These are phyloP conservation scores for Hemileccinum impolitum DNA, from an alignment of 768 basidiomycete species.

Conservation along the genomic window DNA sequence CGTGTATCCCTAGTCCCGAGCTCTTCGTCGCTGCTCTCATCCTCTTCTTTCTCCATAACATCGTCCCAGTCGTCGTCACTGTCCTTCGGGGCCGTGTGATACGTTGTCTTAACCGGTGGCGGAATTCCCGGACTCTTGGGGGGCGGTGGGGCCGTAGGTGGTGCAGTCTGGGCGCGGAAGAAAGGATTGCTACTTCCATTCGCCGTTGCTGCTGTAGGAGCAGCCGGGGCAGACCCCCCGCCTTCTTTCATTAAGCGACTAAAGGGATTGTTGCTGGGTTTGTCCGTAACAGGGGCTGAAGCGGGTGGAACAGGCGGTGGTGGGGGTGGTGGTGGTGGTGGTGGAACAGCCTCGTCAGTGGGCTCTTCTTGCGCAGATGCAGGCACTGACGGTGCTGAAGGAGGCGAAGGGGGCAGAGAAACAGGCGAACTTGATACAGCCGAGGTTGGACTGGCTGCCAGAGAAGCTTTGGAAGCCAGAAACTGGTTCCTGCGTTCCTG, in stretches of 20 bases:
- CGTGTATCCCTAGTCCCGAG: slow-evolving; percentile 60
- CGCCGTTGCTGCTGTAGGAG: slow-evolving; percentile 22
- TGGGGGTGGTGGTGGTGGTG: slow-evolving; percentile 33
- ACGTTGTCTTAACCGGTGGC: slow-evolving; percentile 49
- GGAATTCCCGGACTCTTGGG: slow-evolving; percentile 37
- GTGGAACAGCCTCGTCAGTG: slow-evolving; percentile 17
- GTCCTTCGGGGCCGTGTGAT: slow-evolving; percentile 57
- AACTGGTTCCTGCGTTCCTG: slow-evolving; percentile 31
- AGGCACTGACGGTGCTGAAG: slow-evolving; percentile 33
- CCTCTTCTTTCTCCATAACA: slow-evolving; percentile 67
- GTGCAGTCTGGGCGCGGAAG: slow-evolving; percentile 49
- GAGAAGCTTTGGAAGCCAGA: slow-evolving; percentile 38
- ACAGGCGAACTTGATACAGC: slow-evolving; percentile 31
- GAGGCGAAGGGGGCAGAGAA: slow-evolving; percentile 36
- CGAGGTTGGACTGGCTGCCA: slow-evolving; percentile 27
- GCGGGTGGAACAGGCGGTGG: slow-evolving; percentile 26
- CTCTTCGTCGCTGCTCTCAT: slow-evolving; percentile 80
- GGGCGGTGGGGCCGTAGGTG: slow-evolving; percentile 37
- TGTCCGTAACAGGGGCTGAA: slow-evolving; percentile 36
- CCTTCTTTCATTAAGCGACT: slow-evolving; percentile 59
- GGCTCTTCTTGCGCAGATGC: slow-evolving; percentile 13
- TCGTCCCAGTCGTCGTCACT: slow-evolving; percentile 84
- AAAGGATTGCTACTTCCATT: slow-evolving; percentile 73
- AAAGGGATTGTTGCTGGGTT: slow-evolving; percentile 77
- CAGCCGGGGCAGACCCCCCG: slow-evolving; percentile 28